These are phyloP conservation scores for Scedosporium minutisporum DNA, from an alignment of 2,329 filamentous ascomycete genomes.

Conservation along the genomic window DNA sequence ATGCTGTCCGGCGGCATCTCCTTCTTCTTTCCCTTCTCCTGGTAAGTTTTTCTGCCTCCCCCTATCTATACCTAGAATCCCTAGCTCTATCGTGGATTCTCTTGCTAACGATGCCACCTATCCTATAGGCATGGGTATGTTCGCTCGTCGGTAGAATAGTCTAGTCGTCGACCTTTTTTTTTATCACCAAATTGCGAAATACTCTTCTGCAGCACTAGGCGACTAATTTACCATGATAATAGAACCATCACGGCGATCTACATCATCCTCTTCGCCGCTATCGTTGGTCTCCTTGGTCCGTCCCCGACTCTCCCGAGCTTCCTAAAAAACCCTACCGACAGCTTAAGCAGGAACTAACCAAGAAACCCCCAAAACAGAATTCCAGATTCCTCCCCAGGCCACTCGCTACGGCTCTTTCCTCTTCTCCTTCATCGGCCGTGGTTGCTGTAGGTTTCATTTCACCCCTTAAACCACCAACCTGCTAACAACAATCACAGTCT, in stretches of 20 bases:
- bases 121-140: background rate
- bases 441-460: slow-evolving; percentile 60
- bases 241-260: slow-evolving; percentile 64
- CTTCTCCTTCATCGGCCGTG: slow-evolving; percentile 93
- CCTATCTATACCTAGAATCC: background rate
- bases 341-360: background rate
- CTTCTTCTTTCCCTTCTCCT: slow-evolving; percentile 53
- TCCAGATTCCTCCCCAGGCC: slow-evolving; percentile 88
- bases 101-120: background rate
- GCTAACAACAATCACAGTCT: slow-evolving; percentile 50
- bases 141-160: background rate
- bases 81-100: background rate
- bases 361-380: slow-evolving; percentile 44
- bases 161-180: background rate
- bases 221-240: background rate
- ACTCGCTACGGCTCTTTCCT: slow-evolving; percentile 94
- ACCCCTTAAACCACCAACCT: background rate
- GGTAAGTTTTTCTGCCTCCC: slow-evolving; percentile 38
- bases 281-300: slow-evolving; percentile 55
- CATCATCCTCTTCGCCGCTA: slow-evolving; percentile 81
- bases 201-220: background rate
- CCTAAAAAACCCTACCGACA: background rate
- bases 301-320: slow-evolving; percentile 1
- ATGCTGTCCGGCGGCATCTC: slow-evolving; percentile 78
- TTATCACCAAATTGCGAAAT: background rate